Conservation (phyloP, 371 early-diverging fungal species). For the Mortierella sp. region DNA sequence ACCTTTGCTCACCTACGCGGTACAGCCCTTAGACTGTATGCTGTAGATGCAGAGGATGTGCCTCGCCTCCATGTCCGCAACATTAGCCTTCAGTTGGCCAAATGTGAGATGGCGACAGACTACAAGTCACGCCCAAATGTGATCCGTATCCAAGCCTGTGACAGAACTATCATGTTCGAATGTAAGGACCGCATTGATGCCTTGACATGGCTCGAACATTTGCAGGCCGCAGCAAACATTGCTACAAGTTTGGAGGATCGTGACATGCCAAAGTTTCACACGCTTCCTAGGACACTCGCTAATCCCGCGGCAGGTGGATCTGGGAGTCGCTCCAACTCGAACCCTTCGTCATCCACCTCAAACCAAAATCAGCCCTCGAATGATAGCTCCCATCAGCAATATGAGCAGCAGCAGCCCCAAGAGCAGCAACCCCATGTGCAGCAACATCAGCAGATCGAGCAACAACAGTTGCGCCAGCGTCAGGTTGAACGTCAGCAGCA, state of each 20-base stretch:
- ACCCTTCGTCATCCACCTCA: constrained; percentile 4
- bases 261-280: constrained; percentile 49
- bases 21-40: constrained; percentile 48
- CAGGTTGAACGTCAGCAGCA: constrained; percentile 9
- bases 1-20: constrained; percentile 56
- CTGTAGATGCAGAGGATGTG: constrained; percentile 52
- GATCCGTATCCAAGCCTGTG: constrained; percentile 46
- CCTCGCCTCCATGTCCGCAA: constrained; percentile 53
- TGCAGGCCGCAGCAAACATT: constrained; percentile 52
- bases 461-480: constrained; percentile 20
- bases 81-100: constrained; percentile 48
- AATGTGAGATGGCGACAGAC: constrained; percentile 44
- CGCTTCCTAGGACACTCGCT: constrained; percentile 28
- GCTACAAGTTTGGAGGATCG: constrained; percentile 48
- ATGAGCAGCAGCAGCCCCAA: constrained; percentile 2
- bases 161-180: constrained; percentile 44
- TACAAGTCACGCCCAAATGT: constrained; percentile 51
- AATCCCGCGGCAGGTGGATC: constrained; percentile 3
- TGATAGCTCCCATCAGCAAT: neutral
- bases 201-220: constrained; percentile 51
- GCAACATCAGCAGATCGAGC: constrained; percentile 4
- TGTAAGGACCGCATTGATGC: constrained; percentile 54
- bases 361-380: constrained; percentile 11
- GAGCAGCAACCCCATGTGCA: neutral
- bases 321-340: neutral